Base-by-base conservation (phyloP, 192 early-diverging fungal genomes). In the Backusella sp. region DNA sequence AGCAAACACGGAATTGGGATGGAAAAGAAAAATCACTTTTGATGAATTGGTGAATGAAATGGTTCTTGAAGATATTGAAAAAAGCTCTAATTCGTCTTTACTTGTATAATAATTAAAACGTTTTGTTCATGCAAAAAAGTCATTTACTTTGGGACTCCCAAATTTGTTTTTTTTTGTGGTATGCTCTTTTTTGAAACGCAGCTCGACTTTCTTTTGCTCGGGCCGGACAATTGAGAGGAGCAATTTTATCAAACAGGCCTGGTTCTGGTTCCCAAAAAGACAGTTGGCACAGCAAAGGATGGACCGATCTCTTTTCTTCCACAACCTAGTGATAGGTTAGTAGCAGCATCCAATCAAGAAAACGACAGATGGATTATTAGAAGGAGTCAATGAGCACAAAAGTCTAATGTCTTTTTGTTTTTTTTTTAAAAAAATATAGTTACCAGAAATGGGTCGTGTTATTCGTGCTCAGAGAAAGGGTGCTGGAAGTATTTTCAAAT, bases 401-500 rank as follows among this genome's bases (percentile, higher is more conserved):
- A 62, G 26, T 28, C 23, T 62, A 9, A 62, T 2, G 1, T 28
- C 0, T 28, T 62, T 28, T 62, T 2, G n/a, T 53, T 21, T 62
- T 28, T 12, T 12, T 62, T 12, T 49, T 49, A 17, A n/a, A 17
- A 6, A 6, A 19, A 49, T 49, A 11, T 62, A 62, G 21, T 77
- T 35, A 73, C 72, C n/a, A 72, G 66, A 67, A 88, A 98, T 98
- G 97, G 97, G 97, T 93, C 93, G 97, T 85, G 97, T 99, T 81
- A 97, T 99, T 89, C 93, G 97, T 90, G 92, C 93, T 84, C 97
- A 99, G 86, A 90, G 97, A 89, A 99, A 99, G 89, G 97, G 97
- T 95, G 93, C 96, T 80, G 97, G 97, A 87, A 94, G 95, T 78
- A 98, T 99, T 88, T 99, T 99, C 95, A 97, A 94, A 88, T 86